A percentile compares a stretch with the other conserved stretches of the same genome.
Conservation (phyloP, 345 rosid species). For the Heritiera littoralis region DNA sequence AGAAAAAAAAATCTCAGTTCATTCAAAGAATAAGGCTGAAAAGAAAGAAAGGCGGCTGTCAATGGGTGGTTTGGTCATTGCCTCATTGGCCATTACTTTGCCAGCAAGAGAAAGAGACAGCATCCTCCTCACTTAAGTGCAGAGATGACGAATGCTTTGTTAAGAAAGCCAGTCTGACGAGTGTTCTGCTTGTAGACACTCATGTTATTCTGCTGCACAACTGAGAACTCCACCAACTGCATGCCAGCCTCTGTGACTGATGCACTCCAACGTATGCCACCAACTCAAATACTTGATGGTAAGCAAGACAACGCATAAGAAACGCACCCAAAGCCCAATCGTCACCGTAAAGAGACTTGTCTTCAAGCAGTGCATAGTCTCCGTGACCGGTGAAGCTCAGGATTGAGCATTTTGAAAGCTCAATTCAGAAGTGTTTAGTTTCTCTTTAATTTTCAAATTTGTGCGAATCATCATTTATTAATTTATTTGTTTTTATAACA, state of each 20-base stretch:
- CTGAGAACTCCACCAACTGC: background rate
- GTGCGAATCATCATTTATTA: no score
- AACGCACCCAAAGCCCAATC: background rate
- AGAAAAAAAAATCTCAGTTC: no score
- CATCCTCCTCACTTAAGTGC: background rate
- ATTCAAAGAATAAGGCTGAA: no score
- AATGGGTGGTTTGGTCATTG: background rate
- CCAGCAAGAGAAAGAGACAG: background rate
- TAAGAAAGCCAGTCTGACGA: background rate
- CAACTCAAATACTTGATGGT: background rate
- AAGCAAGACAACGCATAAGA: background rate
- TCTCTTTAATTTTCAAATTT: no score
- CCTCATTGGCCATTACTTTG: background rate
- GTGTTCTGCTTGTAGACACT: background rate
- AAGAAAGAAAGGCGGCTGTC: no score
- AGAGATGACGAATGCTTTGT: background rate
- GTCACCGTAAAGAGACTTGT: background rate
- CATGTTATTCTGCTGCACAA: background rate
- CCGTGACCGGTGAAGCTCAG: background rate
- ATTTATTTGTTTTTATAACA: no score
- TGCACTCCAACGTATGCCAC: conserved; percentile 21
- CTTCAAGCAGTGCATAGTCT: background rate
- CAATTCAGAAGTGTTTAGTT: no score
- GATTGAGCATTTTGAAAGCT: no score
- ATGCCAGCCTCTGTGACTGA: background rate